These are phyloP conservation scores for Pythium insidiosum DNA, from an alignment of 352 stramenopile species.

Conservation along the genomic window DNA sequence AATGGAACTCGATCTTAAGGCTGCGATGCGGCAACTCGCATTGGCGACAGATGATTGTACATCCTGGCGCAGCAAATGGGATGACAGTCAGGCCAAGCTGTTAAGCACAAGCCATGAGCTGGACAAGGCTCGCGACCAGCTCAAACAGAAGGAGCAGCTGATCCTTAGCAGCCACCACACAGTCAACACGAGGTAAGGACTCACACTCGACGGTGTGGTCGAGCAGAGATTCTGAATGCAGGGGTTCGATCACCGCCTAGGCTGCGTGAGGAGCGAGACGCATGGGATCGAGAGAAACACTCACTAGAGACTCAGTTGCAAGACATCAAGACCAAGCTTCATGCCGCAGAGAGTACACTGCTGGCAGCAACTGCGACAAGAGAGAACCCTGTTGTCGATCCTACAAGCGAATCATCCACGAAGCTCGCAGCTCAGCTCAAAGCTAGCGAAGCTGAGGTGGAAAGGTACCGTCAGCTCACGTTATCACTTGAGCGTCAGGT, in stretches of 20 bases:
- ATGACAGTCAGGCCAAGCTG: conserved; percentile 51
- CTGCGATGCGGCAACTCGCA: conserved; percentile 28
- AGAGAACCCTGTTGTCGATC: too few relatives aligned
- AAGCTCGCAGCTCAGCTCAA: conserved; percentile 29
- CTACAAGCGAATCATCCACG: too few relatives aligned
- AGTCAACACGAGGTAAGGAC: conserved; percentile 35
- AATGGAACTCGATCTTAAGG: conserved; percentile 55
- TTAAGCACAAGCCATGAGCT: conserved; percentile 38
- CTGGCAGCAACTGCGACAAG: too few relatives aligned
- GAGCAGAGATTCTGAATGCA: too few relatives aligned
- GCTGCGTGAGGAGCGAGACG: conserved; percentile 43
- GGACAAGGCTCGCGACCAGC: conserved; percentile 52
- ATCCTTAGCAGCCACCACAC: conserved; percentile 52
- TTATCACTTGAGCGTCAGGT: conserved; percentile 44
- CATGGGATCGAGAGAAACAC: conserved; percentile 38
- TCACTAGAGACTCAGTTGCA: conserved; percentile 43
- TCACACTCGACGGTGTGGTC: background rate
- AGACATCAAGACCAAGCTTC: conserved; percentile 45
- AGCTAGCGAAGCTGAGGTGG: conserved; percentile 31
- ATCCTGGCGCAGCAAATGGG: conserved; percentile 32
- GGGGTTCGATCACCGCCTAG: too few relatives aligned
- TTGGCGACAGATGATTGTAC: conserved; percentile 45
- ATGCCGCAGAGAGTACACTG: conserved; percentile 33
- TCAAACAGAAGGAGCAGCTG: conserved; percentile 70
- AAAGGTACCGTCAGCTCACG: conserved; percentile 33